These are phyloP conservation scores for Picochlorum sp. DNA, from an alignment of 139 green algal species.

Conservation along the genomic window DNA sequence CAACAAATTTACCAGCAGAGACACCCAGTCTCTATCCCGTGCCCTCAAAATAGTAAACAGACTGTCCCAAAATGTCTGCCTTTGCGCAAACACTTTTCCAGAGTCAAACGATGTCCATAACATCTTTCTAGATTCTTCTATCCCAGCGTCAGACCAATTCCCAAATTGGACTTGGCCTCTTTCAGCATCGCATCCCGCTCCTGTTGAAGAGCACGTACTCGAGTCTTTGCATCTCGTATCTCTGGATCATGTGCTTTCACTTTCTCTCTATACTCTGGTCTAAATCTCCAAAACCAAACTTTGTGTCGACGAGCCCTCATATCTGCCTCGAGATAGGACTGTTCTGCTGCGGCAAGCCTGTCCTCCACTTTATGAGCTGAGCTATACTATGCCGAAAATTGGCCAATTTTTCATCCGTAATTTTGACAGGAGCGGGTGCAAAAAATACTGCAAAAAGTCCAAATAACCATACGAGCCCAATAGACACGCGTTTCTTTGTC, in stretches of 20 bases:
- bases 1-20: conserved; percentile 31
- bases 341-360: background rate
- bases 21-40: conserved; percentile 36
- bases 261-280: conserved; percentile 14
- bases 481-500: background rate
- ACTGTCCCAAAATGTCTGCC: conserved; percentile 41
- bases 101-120: conserved; percentile 39
- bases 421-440: conserved; percentile 25
- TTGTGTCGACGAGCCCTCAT: conserved; percentile 11
- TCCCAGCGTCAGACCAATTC: conserved; percentile 42
- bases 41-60: conserved; percentile 29
- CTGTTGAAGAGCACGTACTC: conserved; percentile 8
- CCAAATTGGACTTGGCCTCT: conserved; percentile 36
- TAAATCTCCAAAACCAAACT: conserved; percentile 50
- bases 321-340: background rate
- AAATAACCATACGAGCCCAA: conserved; percentile 30
- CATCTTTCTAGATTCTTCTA: conserved; percentile 30
- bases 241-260: conserved; percentile 2
- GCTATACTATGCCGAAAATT: conserved; percentile 17
- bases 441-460: conserved; percentile 39
- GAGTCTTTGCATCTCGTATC: conserved; percentile 9
- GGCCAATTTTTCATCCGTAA: conserved; percentile 30
- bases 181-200: conserved; percentile 12
- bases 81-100: conserved; percentile 50
- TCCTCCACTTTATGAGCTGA: conserved; percentile 5